phyloP scores from a whole-genome alignment of 495 filamentous ascomycete species.

The Neurospora discreta region DNA sequence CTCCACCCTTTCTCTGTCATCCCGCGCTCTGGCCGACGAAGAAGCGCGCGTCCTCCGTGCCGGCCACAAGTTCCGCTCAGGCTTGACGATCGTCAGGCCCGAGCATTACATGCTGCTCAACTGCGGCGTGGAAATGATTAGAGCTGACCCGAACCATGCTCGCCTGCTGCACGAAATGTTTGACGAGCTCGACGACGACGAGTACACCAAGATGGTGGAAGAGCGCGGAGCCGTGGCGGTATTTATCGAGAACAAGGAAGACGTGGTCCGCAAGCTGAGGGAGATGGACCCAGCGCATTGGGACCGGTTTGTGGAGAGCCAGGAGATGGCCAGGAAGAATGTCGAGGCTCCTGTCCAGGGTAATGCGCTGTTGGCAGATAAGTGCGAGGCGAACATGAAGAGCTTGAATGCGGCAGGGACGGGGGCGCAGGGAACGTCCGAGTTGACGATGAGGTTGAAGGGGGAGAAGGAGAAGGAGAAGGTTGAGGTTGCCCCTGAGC shows the following conservation, averaged over 20 bases:
- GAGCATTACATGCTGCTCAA: conserved; percentile 35
- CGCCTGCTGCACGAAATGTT: conserved; percentile 47
- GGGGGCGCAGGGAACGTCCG: background rate
- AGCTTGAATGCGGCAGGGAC: background rate
- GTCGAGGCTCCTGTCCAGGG: conserved; percentile 5
- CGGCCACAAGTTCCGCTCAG: conserved; percentile 68
- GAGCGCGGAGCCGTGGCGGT: conserved; percentile 46
- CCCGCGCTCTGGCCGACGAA: conserved; percentile 70
- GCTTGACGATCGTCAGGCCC: conserved; percentile 24
- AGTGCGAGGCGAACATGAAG: background rate
- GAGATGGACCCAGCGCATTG: conserved; percentile 50
- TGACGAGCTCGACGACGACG: conserved; percentile 53
- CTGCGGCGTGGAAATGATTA: conserved; percentile 32
- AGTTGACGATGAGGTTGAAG: background rate
- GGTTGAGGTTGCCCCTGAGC: background rate
- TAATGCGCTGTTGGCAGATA: background rate
- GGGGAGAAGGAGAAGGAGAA: background rate
- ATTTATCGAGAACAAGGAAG: conserved; percentile 45
- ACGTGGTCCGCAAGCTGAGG: conserved; percentile 38
- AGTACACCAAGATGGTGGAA: conserved; percentile 43
- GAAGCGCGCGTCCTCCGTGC: conserved; percentile 82
- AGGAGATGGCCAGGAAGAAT: conserved; percentile 56
- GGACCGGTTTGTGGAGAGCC: conserved; percentile 53
- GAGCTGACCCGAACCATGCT: conserved; percentile 44
- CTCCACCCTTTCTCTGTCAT: conserved; percentile 70